Evolutionary conservation across 345 rosid genomes (phyloP), one percentile per base, ranked within the genome.

Genomic region (Salix suchowensis): DNA sequence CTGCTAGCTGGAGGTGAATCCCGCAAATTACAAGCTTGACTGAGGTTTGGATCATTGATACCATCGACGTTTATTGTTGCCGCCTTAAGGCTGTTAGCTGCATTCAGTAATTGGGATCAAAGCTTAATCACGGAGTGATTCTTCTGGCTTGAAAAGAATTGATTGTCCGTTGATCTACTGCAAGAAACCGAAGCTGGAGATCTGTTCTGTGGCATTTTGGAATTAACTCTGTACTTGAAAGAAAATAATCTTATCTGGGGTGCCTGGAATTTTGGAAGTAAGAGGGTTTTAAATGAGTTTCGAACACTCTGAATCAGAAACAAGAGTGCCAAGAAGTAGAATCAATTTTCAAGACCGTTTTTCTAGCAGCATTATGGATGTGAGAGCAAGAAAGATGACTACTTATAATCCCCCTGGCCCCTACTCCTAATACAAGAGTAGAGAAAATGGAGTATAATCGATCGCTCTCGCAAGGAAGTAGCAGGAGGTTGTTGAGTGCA

Each of bases 401-500:
- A 16, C 48, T 5, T 16, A 84, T 14, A 54, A 40, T 15, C 23
- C 58, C 16, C 28, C 14, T 4, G 28, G 28, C 36, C 4, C 24
- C 55, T 21, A 26, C 70, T 10, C 65, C 71, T n/a, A 14, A 66
- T 26, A 5, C 44, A 1, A 26, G 37, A 67, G 60, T 73, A 12
- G 86, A 82, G n/a, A 80, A 66, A 34, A 71, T 72, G 69, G 88
- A 85, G 62, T 65, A 78, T 74, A 75, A 60, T n/a, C 50, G 87
- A 46, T 73, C 84, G 65, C 18, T 67, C 26, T 78, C 84, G 0
- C 90, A 76, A 73, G 84, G 79, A 5, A 85, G 72, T 18, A 40
- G 73, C 2, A 81, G 84, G 67, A 86, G 80, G 74, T 67, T 88
- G 79, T 68, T 86, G 23, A 66, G 86, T 7, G 76, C 87, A 7